These are phyloP conservation scores for Lasiosphaeria ovina DNA, from an alignment of 495 filamentous ascomycete genomes.

Conservation along the genomic window DNA sequence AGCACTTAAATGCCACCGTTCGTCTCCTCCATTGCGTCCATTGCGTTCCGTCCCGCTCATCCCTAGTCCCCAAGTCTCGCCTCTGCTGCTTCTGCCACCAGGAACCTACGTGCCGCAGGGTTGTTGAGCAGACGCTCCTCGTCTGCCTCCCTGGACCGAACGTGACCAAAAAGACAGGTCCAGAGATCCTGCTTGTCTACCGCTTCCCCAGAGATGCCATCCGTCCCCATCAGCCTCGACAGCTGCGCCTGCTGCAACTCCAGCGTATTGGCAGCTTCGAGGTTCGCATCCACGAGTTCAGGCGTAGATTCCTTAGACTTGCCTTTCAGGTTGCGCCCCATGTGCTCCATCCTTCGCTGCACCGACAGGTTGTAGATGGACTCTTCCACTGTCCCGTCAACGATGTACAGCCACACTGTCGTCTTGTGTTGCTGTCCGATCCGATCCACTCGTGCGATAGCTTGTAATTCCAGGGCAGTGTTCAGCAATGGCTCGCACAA, in stretches of 20 bases:
- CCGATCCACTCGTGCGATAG: slow-evolving; percentile 88
- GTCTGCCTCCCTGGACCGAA: slow-evolving; percentile 22
- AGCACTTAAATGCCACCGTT: too few species aligned
- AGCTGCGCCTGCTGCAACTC: slow-evolving; percentile 73
- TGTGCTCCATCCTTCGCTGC: slow-evolving; percentile 69
- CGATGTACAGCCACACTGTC: slow-evolving; percentile 92
- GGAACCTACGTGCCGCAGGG: slow-evolving; percentile 22
- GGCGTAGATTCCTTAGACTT: slow-evolving; percentile 35
- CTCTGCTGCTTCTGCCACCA: slow-evolving; percentile 34
- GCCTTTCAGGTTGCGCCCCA: slow-evolving; percentile 45
- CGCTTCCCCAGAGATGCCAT: slow-evolving; percentile 71
- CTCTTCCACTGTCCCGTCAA: slow-evolving; percentile 85
- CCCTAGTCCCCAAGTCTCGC: slow-evolving; percentile 12
- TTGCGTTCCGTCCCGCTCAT: background rate
- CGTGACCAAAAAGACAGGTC: slow-evolving; percentile 79
- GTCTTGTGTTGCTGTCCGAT: slow-evolving; percentile 87
- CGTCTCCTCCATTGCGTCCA: background rate
- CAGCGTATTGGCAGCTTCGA: slow-evolving; percentile 79
- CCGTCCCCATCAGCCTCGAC: slow-evolving; percentile 64
- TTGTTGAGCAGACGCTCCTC: slow-evolving; percentile 12
- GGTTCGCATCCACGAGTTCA: slow-evolving; percentile 49
- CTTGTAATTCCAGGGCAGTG: slow-evolving; percentile 88
- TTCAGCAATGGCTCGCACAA: slow-evolving; percentile 92
- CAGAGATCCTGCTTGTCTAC: slow-evolving; percentile 81
- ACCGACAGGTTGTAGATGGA: slow-evolving; percentile 86